These are phyloP conservation scores for Candida berthetii DNA, from an alignment of 805 yeast genomes.

Conservation along the genomic window DNA sequence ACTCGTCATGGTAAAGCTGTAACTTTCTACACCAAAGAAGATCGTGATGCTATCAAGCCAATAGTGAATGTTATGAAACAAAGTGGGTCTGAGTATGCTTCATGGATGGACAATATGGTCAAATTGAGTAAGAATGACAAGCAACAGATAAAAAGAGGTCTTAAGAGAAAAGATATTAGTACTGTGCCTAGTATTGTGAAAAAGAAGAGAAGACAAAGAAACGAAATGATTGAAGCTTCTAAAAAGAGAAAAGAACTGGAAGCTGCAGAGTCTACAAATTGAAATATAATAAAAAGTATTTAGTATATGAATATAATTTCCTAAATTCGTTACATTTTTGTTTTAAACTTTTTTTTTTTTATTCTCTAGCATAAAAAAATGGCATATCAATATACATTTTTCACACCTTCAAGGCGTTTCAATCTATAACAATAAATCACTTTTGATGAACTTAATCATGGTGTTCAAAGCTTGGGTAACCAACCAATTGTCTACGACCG, in stretches of 20 bases:
- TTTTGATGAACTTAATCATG: not conserved
- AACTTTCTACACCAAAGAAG: slow-evolving; percentile 92
- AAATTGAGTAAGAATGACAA: slow-evolving; percentile 62
- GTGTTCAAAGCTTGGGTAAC: slow-evolving; percentile 49
- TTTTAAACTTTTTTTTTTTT: not conserved
- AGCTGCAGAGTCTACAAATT: not conserved
- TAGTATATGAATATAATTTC: not conserved
- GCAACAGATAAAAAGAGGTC: slow-evolving; percentile 46
- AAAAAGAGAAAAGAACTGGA: slow-evolving; percentile 42
- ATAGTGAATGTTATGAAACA: slow-evolving; percentile 94
- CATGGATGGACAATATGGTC: slow-evolving; percentile 75
- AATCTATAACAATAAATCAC: not conserved
- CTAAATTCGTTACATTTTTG: not conserved
- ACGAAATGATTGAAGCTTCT: slow-evolving; percentile 72
- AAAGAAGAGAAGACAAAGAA: slow-evolving; percentile 53
- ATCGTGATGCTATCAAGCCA: slow-evolving; percentile 65
- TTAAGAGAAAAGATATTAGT: slow-evolving; percentile 69
- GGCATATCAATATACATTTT: not conserved
- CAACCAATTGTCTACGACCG: slow-evolving; percentile 92
- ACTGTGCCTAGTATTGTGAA: slow-evolving; percentile 73
- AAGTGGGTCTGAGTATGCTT: slow-evolving; percentile 69
- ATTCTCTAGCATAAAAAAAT: not conserved
- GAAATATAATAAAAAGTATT: not conserved
- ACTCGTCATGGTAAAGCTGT: slow-evolving; percentile 83
- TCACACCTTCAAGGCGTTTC: not conserved